A percentile compares a stretch with the other conserved stretches of the same genome.
phyloP scores from a whole-genome alignment of 2,329 filamentous ascomycete species.

The Aspergillus neoniger region DNA sequence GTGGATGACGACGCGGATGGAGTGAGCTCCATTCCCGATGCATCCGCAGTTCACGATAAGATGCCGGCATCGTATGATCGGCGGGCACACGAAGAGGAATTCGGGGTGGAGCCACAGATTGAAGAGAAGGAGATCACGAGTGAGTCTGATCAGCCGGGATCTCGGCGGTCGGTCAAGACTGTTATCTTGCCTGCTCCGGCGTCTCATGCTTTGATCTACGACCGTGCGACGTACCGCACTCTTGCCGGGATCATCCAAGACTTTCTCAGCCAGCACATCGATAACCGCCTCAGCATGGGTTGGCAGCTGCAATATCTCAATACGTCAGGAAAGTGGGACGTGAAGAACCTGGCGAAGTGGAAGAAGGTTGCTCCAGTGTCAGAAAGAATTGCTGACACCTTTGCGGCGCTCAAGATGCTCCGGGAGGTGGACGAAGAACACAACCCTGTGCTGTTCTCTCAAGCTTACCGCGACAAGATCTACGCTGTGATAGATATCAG shows the following conservation, averaged over 20 bases:
- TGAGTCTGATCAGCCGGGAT: conserved; percentile 16
- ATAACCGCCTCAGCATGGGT: conserved; percentile 73
- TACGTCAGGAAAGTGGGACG: conserved; percentile 93
- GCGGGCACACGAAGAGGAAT: conserved; percentile 31
- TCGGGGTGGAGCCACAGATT: conserved; percentile 26
- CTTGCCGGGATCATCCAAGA: conserved; percentile 79
- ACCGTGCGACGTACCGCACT: conserved; percentile 71
- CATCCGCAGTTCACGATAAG: conserved; percentile 33
- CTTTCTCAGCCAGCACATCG: conserved; percentile 75
- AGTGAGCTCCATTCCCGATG: conserved; percentile 33
- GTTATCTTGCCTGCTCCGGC: conserved; percentile 74
- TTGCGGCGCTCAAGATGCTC: conserved; percentile 90
- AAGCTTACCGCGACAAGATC: conserved; percentile 66
- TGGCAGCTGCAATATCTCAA: conserved; percentile 92
- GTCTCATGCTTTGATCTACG: conserved; percentile 82
- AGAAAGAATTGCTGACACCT: conserved; percentile 72
- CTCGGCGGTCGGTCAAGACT: conserved; percentile 63
- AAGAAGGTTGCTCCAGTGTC: conserved; percentile 76
- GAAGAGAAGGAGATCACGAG: conserved; percentile 21
- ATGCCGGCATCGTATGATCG: conserved; percentile 15
- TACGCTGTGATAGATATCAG: conserved; percentile 86
- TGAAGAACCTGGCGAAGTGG: conserved; percentile 96
- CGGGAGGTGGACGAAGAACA: conserved; percentile 85
- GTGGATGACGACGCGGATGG: conserved; percentile 27
- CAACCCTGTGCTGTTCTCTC: conserved; percentile 71